A percentile compares a stretch with the other conserved stretches of the same genome.
Conservation (phyloP, 805 yeast species). For the Metahyphopichia silvanorum region DNA sequence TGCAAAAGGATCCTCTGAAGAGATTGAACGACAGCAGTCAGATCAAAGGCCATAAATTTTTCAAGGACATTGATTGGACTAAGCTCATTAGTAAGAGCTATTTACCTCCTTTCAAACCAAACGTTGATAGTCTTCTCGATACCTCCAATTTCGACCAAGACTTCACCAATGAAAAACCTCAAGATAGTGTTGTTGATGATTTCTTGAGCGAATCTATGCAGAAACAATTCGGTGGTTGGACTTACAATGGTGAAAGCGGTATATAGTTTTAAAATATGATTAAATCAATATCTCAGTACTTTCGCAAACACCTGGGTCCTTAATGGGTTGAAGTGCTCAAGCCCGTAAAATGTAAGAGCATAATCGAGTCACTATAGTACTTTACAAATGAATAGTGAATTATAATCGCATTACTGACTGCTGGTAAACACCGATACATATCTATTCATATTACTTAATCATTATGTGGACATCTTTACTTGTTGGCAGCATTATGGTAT, state of each 20-base stretch:
- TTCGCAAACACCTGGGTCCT: too few relatives aligned
- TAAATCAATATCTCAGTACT: too few relatives aligned
- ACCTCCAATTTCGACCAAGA: constrained; percentile 91
- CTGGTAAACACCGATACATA: too few relatives aligned
- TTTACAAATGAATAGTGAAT: too few relatives aligned
- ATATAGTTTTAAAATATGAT: not conserved
- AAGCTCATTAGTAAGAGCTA: constrained; percentile 71
- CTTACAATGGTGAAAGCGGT: constrained; percentile 69
- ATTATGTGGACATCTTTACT: constrained; percentile 5
- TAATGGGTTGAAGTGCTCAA: too few relatives aligned
- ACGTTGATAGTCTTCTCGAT: constrained; percentile 82
- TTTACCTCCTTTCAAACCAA: constrained; percentile 89
- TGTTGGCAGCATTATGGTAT: constrained; percentile 34
- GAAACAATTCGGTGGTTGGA: constrained; percentile 98
- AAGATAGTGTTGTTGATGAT: constrained; percentile 93
- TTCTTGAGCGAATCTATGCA: constrained; percentile 92
- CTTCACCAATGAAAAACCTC: constrained; percentile 89
- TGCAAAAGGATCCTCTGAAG: constrained; percentile 77
- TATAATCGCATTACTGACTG: too few relatives aligned
- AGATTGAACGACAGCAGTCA: constrained; percentile 87
- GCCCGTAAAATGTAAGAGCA: too few relatives aligned
- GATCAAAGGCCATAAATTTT: constrained; percentile 93
- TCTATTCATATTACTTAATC: not conserved
- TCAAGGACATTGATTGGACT: constrained; percentile 84
- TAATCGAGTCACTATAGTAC: too few relatives aligned